Conservation (phyloP, 2,329 filamentous ascomycete species). For the Parastagonospora avenae region DNA sequence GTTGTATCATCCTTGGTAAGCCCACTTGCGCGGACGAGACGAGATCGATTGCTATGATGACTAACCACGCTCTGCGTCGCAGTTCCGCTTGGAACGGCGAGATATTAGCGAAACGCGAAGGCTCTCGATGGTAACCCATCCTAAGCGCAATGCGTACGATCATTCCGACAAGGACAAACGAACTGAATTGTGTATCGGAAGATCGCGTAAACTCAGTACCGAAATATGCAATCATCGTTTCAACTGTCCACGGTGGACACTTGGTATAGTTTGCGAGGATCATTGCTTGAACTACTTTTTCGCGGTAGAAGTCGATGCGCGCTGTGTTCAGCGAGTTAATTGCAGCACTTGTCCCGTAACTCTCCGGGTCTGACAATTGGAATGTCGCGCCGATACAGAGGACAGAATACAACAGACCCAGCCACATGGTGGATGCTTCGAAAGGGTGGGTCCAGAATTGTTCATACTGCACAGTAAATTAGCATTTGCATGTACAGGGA, state of each 20-base stretch:
- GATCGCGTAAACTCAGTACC: constrained; percentile 36
- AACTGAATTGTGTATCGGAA: constrained; percentile 35
- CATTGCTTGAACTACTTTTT: constrained; percentile 39
- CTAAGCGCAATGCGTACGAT: constrained; percentile 42
- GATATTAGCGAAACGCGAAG: constrained; percentile 42
- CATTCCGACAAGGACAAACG: constrained; percentile 36
- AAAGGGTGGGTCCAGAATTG: constrained; percentile 51
- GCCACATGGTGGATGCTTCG: constrained; percentile 49
- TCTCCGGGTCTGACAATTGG: constrained; percentile 19
- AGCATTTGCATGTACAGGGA: neutral
- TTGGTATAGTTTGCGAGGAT: constrained; percentile 42
- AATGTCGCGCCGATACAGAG: constrained; percentile 39
- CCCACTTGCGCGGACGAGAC: constrained; percentile 47
- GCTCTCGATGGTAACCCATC: constrained; percentile 53
- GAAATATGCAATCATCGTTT: constrained; percentile 38
- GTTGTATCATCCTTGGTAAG: constrained; percentile 46
- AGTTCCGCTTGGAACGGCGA: constrained; percentile 64
- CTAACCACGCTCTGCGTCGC: constrained; percentile 65
- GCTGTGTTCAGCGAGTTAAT: constrained; percentile 20
- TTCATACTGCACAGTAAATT: constrained; percentile 42
- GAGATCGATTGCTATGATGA: constrained; percentile 51
- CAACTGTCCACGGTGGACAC: constrained; percentile 41
- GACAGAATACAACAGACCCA: constrained; percentile 51
- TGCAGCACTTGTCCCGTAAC: constrained; percentile 3
- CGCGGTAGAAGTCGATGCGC: constrained; percentile 36